phyloP scores from a whole-genome alignment of 2,329 filamentous ascomycete species.

The Hypoxylon rubiginosum region DNA sequence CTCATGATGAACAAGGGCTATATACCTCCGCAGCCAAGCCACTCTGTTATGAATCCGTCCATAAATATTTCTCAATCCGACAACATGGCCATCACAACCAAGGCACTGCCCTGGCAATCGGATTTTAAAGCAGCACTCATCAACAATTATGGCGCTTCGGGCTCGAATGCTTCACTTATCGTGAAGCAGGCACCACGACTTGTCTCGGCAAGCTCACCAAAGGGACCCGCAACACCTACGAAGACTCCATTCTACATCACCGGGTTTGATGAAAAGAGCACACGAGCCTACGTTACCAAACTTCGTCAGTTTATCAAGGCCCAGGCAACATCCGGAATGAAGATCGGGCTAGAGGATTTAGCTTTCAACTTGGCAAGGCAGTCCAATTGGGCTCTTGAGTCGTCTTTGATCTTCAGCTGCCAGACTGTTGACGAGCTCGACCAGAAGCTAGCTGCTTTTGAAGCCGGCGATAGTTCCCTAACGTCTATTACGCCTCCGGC shows the following conservation, averaged over 20 bases:
- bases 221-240: not conserved
- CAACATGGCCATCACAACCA: constrained; percentile 11
- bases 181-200: constrained; percentile 16
- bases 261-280: constrained; percentile 3
- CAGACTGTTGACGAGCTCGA: constrained; percentile 3
- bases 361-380: constrained; percentile 13
- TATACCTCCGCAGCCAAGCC: constrained; percentile 53
- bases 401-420: constrained; percentile 9
- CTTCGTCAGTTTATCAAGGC: constrained; percentile 7
- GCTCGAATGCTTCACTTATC: constrained; percentile 38
- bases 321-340: not conserved
- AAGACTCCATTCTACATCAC: constrained; percentile 8
- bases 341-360: constrained; percentile 6
- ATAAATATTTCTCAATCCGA: constrained; percentile 35
- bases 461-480: not conserved
- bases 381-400: constrained; percentile 11
- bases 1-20: constrained; percentile 46
- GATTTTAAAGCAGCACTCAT: constrained; percentile 23
- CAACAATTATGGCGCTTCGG: constrained; percentile 42
- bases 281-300: not conserved
- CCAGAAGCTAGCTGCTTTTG: constrained; percentile 10
- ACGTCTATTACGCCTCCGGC: constrained; percentile 34
- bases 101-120: not conserved
- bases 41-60: constrained; percentile 18
- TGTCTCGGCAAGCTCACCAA: not conserved